Evolutionary conservation across 805 yeast genomes (phyloP), one percentile per base, ranked within the genome.

Genomic region (Debaryomyces castellii): DNA sequence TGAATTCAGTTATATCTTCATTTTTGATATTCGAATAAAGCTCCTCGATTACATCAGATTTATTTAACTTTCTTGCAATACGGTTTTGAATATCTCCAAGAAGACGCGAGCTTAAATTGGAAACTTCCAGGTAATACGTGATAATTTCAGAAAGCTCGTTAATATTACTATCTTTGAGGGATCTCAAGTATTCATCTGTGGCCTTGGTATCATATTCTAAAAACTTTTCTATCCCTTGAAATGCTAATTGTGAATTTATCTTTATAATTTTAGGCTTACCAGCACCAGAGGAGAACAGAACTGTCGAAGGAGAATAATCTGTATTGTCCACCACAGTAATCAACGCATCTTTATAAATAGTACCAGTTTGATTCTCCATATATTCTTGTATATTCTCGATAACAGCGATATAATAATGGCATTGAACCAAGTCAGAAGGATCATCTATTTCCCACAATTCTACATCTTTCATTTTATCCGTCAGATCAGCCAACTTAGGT

Each of bases 221-320:
- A 45, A 69, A 69, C 4, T 57, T 53, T 2, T 47, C 40, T 20
- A 70, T 66, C 0, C 76, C 76, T 3, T 49, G 23, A 32, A 45
- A 58, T 36, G 62, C 60, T 12, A 53, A 43, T 14, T 49, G 48
- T 18, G 67, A 59, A 43, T 72, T 55, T 27, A 72, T 53, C 45
- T 72, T 72, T 57, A 42, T 64, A 68, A 35, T 8, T 18, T 34
- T 50, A 53, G n/a, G 53, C 42, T 52, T 45, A 1, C 50, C 44
- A 4, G 34, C 41, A 30, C 51, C 47, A 28, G 61, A 58, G 1
- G 62, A 47, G 9, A 67, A 49, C 1, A 56, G 44, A 45, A 67
- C 74, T 1, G 63, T 50, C 5, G 73, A 66, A 3, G 76, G 75
- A 3, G 76, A 53, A 44, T 58, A 70, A 39, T 69, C 73, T 3